phyloP scores from a whole-genome alignment of 176 grass and related monocot species.

The Themeda triandra region DNA sequence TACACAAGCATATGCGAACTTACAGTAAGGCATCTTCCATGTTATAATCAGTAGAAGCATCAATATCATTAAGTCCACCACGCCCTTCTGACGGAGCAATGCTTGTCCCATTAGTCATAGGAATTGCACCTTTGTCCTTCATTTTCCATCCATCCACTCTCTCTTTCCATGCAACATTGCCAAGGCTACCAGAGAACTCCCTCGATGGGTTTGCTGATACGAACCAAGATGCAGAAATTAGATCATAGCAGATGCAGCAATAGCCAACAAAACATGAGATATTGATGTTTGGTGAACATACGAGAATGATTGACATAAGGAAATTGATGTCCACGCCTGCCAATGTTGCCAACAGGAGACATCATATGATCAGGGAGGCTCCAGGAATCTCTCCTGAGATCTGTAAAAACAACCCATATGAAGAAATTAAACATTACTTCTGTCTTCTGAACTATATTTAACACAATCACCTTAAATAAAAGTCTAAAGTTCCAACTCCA shows the following conservation, averaged over 20 bases:
- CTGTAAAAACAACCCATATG: slow-evolving; percentile 40
- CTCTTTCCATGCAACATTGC: slow-evolving; percentile 98
- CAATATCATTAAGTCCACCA: slow-evolving; percentile 72
- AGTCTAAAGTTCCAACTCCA: background rate
- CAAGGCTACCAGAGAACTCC: slow-evolving; percentile 89
- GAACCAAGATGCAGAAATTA: slow-evolving; percentile 27
- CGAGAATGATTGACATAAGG: slow-evolving; percentile 75
- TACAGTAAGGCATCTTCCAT: slow-evolving; percentile 95
- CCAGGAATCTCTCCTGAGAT: slow-evolving; percentile 81
- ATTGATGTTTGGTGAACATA: slow-evolving; percentile 32
- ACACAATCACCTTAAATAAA: background rate
- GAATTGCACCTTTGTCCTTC: slow-evolving; percentile 85
- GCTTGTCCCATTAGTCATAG: slow-evolving; percentile 93
- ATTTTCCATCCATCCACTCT: slow-evolving; percentile 99
- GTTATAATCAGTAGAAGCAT: slow-evolving; percentile 95
- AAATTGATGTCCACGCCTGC: slow-evolving; percentile 75
- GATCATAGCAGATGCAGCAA: background rate
- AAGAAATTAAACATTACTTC: slow-evolving; percentile 4
- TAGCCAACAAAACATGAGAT: background rate
- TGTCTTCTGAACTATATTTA: background rate
- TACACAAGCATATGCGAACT: slow-evolving; percentile 27
- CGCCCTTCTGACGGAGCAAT: slow-evolving; percentile 89
- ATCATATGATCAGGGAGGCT: slow-evolving; percentile 86
- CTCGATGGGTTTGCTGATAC: slow-evolving; percentile 77
- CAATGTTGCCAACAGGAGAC: slow-evolving; percentile 73